Conservation (phyloP, 106 monocot genomes). For the Gastrodia elata region DNA sequence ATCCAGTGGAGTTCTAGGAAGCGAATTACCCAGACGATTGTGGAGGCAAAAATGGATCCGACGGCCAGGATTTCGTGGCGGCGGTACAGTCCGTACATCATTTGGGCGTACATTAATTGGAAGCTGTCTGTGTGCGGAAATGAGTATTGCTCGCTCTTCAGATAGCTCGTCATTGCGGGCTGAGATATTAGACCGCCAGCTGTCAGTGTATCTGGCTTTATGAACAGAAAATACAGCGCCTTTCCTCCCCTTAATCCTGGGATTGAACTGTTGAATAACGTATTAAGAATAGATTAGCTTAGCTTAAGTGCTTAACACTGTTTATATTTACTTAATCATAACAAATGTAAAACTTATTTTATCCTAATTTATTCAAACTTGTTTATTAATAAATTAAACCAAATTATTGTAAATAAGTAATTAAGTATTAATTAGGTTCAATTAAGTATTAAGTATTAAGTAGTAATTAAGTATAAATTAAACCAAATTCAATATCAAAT, state of each 20-base stretch:
- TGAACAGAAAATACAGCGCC: too few species aligned
- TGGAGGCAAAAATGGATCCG: slow-evolving; percentile 25
- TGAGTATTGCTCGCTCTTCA: slow-evolving; percentile 33
- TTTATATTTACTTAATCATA: too few species aligned
- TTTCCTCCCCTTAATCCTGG: neutral
- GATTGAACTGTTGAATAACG: slow-evolving; percentile 7
- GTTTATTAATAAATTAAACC: too few species aligned
- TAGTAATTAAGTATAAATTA: too few species aligned
- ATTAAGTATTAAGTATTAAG: too few species aligned
- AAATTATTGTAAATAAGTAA: too few species aligned
- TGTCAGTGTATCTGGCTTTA: too few species aligned
- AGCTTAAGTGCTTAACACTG: too few species aligned
- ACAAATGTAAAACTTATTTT: neutral
- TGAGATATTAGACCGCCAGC: slow-evolving; percentile 11
- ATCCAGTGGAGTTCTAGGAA: slow-evolving; percentile 23
- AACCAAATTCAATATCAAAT: too few species aligned
- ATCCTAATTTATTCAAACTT: too few species aligned
- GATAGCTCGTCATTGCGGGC: slow-evolving; percentile 43
- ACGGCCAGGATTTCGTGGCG: slow-evolving; percentile 17
- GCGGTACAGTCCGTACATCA: slow-evolving; percentile 27
- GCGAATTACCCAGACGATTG: slow-evolving; percentile 16
- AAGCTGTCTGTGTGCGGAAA: slow-evolving; percentile 36
- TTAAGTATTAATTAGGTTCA: too few species aligned
- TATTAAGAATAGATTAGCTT: too few species aligned
- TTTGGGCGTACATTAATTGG: slow-evolving; percentile 52